A percentile compares a stretch with the other conserved stretches of the same genome.
Evolutionary conservation across 129 eudicot species (phyloP).

Genomic region (Flaveria robusta): DNA sequence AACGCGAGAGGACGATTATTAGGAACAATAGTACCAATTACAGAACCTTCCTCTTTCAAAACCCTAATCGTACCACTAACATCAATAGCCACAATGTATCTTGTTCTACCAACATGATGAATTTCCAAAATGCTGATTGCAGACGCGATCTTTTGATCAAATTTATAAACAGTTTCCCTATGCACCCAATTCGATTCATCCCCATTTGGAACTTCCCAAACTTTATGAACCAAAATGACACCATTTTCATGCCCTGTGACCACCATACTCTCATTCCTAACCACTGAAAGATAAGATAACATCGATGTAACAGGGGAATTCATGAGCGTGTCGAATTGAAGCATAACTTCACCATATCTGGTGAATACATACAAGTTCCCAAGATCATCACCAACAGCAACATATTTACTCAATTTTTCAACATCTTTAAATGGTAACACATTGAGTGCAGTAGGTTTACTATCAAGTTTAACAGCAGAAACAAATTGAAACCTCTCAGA

Average conservation of each 20-base stretch:
- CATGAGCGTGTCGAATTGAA: conserved; percentile 49
- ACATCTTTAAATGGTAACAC: conserved; percentile 69
- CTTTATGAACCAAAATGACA: conserved; percentile 63
- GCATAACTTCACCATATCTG: conserved; percentile 69
- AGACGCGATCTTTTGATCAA: conserved; percentile 37
- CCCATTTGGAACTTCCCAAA: conserved; percentile 64
- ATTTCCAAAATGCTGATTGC: conserved; percentile 61
- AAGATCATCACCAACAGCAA: conserved; percentile 74
- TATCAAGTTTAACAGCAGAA: conserved; percentile 78
- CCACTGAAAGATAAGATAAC: conserved; percentile 61
- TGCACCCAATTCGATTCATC: conserved; percentile 57
- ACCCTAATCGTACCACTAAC: conserved; percentile 64
- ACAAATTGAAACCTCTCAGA: conserved; percentile 84
- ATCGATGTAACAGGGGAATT: conserved; percentile 57
- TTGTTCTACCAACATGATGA: conserved; percentile 82
- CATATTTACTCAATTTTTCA: conserved; percentile 77
- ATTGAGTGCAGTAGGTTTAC: conserved; percentile 61
- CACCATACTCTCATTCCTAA: conserved; percentile 70
- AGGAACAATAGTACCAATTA: conserved; percentile 67
- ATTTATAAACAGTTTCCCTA: conserved; percentile 49
- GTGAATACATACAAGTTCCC: conserved; percentile 68
- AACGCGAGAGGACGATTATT: conserved; percentile 67
- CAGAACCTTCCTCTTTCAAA: conserved; percentile 71
- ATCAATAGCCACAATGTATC: conserved; percentile 69
- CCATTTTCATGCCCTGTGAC: conserved; percentile 91